Conservation (phyloP, 768 basidiomycete genomes). For the Phanerochaete sordida region DNA sequence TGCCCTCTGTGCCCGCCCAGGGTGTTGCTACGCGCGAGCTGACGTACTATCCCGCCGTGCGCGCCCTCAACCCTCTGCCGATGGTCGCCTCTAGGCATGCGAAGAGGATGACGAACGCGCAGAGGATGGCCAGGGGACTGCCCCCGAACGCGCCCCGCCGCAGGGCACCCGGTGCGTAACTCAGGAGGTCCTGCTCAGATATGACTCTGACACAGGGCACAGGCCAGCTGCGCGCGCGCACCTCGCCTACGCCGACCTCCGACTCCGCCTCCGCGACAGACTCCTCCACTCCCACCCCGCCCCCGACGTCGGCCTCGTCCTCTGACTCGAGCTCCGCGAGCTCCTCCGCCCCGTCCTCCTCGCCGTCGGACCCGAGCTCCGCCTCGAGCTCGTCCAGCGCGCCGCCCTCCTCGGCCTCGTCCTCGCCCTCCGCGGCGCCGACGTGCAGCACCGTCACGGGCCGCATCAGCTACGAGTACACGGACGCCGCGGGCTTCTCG, state of each 20-base stretch:
- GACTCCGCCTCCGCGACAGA: too few species aligned
- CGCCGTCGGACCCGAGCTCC: neutral
- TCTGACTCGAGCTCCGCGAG: neutral
- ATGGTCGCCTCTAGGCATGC: neutral
- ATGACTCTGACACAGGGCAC: neutral
- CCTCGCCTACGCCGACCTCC: neutral
- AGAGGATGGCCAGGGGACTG: constrained; percentile 1
- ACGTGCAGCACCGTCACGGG: neutral
- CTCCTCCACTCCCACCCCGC: neutral
- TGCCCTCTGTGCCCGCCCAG: neutral
- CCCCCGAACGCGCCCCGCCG: neutral
- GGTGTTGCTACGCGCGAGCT: neutral
- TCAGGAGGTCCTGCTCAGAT: neutral
- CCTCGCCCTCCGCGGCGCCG: neutral
- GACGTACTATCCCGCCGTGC: neutral
- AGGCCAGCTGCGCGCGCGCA: neutral
- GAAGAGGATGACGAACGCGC: constrained; percentile 7
- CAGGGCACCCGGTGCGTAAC: neutral
- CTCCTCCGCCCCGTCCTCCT: neutral
- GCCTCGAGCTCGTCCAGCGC: neutral
- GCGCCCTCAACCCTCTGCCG: neutral
- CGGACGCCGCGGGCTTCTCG: neutral
- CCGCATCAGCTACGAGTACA: neutral
- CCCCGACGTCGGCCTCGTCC: neutral
- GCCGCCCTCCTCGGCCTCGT: neutral